Conservation (phyloP, 768 basidiomycete genomes). For the Suillus subaureus region DNA sequence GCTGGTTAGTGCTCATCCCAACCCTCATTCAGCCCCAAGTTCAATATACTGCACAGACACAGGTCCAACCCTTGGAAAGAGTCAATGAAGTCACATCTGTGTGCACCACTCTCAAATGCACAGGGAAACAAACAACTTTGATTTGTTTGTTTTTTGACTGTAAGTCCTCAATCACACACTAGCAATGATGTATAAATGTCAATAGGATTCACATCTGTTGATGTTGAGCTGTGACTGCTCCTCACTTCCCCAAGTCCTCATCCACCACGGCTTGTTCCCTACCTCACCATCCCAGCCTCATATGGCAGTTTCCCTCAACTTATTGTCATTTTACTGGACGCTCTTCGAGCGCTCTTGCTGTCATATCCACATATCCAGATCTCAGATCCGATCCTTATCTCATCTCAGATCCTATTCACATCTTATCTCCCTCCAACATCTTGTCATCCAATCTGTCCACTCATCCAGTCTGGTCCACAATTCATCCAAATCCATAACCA, state of each 20-base stretch:
- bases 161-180: neutral
- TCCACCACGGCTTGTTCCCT: conserved; percentile 37
- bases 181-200: neutral
- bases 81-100: neutral
- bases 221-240: conserved; percentile 28
- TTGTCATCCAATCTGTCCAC: no score
- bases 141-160: conserved; percentile 5
- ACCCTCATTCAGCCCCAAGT: neutral
- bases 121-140: neutral
- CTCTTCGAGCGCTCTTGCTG: conserved; percentile 39
- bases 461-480: no score
- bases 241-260: conserved; percentile 24
- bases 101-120: conserved; percentile 1
- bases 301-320: conserved; percentile 26
- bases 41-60: conserved; percentile 1
- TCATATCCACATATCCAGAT: no score
- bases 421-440: no score
- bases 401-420: no score
- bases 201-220: conserved; percentile 20
- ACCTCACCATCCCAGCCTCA: conserved; percentile 23
- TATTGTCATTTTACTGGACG: conserved; percentile 35
- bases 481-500: no score
- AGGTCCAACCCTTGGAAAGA: conserved; percentile 3
- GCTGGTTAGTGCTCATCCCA: conserved; percentile 4
- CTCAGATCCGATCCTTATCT: no score